phyloP scores from a whole-genome alignment of 768 basidiomycete species.

The Suillus fuscotomentosus region DNA sequence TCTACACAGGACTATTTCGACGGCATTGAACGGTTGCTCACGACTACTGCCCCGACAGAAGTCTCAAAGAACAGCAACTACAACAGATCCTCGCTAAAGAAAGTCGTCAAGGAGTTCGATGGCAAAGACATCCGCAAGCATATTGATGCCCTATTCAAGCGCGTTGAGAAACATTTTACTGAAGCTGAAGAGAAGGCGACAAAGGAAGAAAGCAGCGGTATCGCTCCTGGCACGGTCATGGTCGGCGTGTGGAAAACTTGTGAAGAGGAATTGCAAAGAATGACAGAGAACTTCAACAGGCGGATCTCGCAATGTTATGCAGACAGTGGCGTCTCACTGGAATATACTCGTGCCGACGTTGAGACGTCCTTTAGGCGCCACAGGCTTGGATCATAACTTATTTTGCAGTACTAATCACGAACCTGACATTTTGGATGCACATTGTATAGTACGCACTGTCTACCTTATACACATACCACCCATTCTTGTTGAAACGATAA shows the following conservation, averaged over 20 bases:
- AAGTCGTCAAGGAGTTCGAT: conserved; percentile 80
- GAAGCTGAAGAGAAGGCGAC: conserved; percentile 71
- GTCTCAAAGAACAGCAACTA: conserved; percentile 74
- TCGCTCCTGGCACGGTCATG: conserved; percentile 63
- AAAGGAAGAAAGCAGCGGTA: conserved; percentile 51
- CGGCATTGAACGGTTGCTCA: conserved; percentile 83
- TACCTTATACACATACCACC: not conserved
- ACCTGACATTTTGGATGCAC: not conserved
- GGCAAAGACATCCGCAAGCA: conserved; percentile 89
- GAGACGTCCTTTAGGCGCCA: conserved; percentile 78
- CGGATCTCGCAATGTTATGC: conserved; percentile 79
- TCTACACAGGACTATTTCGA: conserved; percentile 85
- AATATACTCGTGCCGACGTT: conserved; percentile 73
- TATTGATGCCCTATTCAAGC: conserved; percentile 81
- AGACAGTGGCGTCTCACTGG: conserved; percentile 68
- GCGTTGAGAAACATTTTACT: conserved; percentile 95
- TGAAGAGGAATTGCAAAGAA: conserved; percentile 75
- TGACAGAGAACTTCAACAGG: conserved; percentile 67
- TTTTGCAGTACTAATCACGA: conserved; percentile 1
- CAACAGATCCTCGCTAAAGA: conserved; percentile 76
- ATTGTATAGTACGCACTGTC: conserved; percentile 5
- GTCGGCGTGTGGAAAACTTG: conserved; percentile 89
- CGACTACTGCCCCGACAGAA: conserved; percentile 75
- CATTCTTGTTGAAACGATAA: not conserved
- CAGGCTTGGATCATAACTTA: conserved; percentile 28